phyloP scores from a whole-genome alignment of 495 filamentous ascomycete genomes.

The Aspergillus taichungensis region DNA sequence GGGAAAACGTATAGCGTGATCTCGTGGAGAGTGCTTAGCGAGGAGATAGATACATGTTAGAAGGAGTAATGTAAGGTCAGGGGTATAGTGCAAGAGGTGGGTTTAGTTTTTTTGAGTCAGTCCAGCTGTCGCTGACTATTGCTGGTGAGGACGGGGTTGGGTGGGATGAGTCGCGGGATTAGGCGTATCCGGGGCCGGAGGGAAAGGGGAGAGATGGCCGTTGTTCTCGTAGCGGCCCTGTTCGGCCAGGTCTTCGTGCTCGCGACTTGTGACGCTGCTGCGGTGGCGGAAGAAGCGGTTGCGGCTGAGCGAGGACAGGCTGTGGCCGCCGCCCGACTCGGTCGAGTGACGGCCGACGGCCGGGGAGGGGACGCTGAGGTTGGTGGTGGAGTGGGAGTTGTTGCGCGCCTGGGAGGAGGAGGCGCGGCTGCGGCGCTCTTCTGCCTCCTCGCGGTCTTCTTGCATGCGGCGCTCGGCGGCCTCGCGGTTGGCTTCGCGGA shows the following conservation, averaged over 20 bases:
- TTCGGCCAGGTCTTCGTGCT: slow-evolving; percentile 25
- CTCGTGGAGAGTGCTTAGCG: too few relatives aligned
- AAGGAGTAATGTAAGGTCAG: too few relatives aligned
- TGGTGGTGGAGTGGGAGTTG: slow-evolving; percentile 10
- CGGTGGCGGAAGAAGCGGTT: slow-evolving; percentile 34
- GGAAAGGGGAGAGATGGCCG: background rate
- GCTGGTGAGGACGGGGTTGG: too few relatives aligned
- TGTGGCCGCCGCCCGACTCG: slow-evolving; percentile 26
- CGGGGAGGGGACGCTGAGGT: slow-evolving; percentile 14
- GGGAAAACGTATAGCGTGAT: too few relatives aligned
- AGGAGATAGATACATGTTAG: too few relatives aligned
- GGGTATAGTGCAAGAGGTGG: too few relatives aligned
- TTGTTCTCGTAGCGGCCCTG: slow-evolving; percentile 18
- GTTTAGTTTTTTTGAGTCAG: too few relatives aligned
- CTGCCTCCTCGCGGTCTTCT: slow-evolving; percentile 34
- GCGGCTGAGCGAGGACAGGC: slow-evolving; percentile 21
- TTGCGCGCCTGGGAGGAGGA: slow-evolving; percentile 19
- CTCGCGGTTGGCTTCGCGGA: slow-evolving; percentile 33
- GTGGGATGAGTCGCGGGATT: too few relatives aligned
- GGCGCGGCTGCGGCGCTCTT: slow-evolving; percentile 21
- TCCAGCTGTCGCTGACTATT: too few relatives aligned
- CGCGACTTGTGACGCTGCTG: slow-evolving; percentile 17
- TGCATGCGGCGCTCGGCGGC: slow-evolving; percentile 36
- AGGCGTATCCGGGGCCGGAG: background rate
- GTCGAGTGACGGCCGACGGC: slow-evolving; percentile 21